phyloP scores from a whole-genome alignment of 306 rosid genomes.

The Acacia acuminata region DNA sequence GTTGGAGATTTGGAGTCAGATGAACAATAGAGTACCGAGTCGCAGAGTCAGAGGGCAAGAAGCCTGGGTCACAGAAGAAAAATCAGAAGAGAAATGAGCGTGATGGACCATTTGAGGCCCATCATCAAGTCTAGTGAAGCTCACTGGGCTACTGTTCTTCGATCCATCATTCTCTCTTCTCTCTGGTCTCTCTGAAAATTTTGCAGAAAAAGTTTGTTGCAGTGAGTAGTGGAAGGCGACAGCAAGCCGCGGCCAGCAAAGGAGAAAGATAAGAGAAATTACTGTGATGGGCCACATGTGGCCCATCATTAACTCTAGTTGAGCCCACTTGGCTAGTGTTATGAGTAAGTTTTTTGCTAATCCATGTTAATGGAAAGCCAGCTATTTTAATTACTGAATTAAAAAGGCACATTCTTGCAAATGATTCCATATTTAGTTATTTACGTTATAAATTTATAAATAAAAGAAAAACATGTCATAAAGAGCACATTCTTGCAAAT shows the following conservation, averaged over 20 bases:
- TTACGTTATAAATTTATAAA: no score
- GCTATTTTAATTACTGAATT: no score
- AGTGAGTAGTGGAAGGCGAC: no score
- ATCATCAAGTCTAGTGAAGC: not conserved
- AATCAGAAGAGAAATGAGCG: not conserved
- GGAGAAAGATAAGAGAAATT: not conserved
- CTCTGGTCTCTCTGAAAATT: not conserved
- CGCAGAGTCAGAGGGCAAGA: not conserved
- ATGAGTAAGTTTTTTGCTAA: no score
- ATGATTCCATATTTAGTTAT: no score
- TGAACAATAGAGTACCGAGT: not conserved
- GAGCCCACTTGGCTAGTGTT: not conserved
- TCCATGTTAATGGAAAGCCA: no score
- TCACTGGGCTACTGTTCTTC: not conserved
- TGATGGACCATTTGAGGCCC: not conserved
- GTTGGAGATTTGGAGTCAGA: not conserved
- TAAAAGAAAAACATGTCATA: no score
- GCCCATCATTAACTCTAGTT: not conserved
- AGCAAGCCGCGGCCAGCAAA: not conserved
- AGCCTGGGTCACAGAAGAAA: not conserved
- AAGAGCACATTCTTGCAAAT: no score
- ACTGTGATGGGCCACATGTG: not conserved
- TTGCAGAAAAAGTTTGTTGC: not conserved
- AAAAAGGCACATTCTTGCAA: no score
- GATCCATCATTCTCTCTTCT: not conserved